Conservation (phyloP, 352 stramenopile genomes). For the Stephanocyclus meneghinianus region DNA sequence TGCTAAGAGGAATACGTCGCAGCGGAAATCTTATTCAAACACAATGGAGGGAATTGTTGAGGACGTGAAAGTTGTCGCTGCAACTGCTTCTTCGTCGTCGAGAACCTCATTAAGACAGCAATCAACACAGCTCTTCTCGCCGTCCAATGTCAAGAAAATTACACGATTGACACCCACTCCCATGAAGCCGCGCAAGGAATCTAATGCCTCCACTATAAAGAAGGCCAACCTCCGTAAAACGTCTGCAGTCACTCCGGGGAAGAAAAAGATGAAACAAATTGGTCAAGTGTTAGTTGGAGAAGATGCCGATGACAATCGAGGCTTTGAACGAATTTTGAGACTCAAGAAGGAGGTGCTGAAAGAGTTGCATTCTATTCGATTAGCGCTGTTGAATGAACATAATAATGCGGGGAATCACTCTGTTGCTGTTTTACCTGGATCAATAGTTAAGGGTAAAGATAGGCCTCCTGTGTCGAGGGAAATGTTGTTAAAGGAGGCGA, state of each 20-base stretch:
- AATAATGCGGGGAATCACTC: background rate
- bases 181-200: background rate
- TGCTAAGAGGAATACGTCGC: background rate
- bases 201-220: constrained; percentile 15
- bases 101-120: constrained; percentile 10
- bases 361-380: constrained; percentile 42
- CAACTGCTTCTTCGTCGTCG: background rate
- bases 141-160: constrained; percentile 56
- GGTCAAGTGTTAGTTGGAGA: constrained; percentile 36
- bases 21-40: background rate
- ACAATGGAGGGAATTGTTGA: background rate
- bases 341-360: constrained; percentile 48
- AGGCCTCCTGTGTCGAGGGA: background rate
- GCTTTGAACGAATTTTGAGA: constrained; percentile 48
- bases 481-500: constrained; percentile 8
- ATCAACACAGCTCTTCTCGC: constrained; percentile 36
- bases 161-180: constrained; percentile 2
- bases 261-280: constrained; percentile 17
- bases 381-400: constrained; percentile 16
- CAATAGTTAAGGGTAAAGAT: background rate
- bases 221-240: constrained; percentile 32
- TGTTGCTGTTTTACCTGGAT: background rate
- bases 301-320: constrained; percentile 8
- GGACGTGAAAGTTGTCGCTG: background rate
- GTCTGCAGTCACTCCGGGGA: background rate